Evolutionary conservation across 805 yeast genomes (phyloP).

Genomic region (Ogataea zsoltii): DNA sequence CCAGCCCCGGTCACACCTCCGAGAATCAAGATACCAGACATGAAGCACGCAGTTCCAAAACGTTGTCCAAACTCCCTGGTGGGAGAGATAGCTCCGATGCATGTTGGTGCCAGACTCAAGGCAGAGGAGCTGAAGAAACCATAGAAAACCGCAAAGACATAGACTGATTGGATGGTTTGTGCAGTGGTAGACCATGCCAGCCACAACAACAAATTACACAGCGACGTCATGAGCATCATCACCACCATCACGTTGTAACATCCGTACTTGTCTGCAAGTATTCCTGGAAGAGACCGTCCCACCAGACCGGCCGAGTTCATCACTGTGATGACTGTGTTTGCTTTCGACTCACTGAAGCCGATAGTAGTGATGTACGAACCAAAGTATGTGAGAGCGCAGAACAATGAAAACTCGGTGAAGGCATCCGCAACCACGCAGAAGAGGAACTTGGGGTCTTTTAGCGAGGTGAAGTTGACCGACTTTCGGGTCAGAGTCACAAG

Average conservation of each 20-base stretch:
- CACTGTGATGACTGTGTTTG: constrained; percentile 40
- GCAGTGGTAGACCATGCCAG: constrained; percentile 49
- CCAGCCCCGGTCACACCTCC: constrained; percentile 47
- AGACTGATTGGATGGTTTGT: constrained; percentile 35
- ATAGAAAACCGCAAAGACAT: constrained; percentile 49
- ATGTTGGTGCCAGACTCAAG: constrained; percentile 60
- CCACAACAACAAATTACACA: constrained; percentile 51
- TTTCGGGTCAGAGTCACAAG: constrained; percentile 13
- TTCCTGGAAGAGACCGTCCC: constrained; percentile 44
- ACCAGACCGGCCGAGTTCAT: constrained; percentile 39
- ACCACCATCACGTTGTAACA: constrained; percentile 43
- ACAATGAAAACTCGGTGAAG: constrained; percentile 46
- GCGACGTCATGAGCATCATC: constrained; percentile 34
- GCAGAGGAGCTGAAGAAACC: constrained; percentile 62
- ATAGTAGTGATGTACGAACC: constrained; percentile 50
- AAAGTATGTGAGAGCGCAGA: constrained; percentile 49
- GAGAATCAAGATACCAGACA: constrained; percentile 34
- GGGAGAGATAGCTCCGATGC: constrained; percentile 56
- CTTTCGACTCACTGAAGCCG: constrained; percentile 40
- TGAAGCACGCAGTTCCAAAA: constrained; percentile 59
- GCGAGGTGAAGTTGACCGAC: constrained; percentile 36
- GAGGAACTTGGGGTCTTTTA: constrained; percentile 41
- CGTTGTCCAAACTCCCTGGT: constrained; percentile 64
- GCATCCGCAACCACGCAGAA: constrained; percentile 38
- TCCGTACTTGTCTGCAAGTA: constrained; percentile 43